Percentiles rank a stretch among this genome's conserved stretches.
phyloP scores from a whole-genome alignment of 306 rosid species.

The Cyclanthera cordifolia region DNA sequence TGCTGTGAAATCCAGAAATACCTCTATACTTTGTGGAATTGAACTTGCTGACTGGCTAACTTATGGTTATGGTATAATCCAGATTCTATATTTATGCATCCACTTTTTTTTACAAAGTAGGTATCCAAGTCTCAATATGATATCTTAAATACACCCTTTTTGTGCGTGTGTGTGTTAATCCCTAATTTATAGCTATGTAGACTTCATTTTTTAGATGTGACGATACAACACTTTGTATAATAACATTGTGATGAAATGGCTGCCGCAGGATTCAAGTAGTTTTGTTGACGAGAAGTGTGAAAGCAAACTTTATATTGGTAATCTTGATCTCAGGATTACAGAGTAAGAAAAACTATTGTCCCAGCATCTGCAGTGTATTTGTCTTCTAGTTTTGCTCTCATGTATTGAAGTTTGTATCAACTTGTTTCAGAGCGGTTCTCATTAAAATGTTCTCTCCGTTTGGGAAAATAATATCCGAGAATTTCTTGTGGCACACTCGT shows the following conservation, averaged over 20 bases:
- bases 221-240: background rate
- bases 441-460: conserved; percentile 81
- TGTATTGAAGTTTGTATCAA: conserved; percentile 16
- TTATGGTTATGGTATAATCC: conserved; percentile 9
- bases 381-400: conserved; percentile 5
- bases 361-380: background rate
- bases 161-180: background rate
- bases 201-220: background rate
- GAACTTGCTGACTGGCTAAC: background rate
- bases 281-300: conserved; percentile 54
- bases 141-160: background rate
- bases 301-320: conserved; percentile 67
- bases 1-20: background rate
- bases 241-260: background rate
- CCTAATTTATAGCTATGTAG: background rate
- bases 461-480: conserved; percentile 75
- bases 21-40: background rate
- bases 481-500: conserved; percentile 77
- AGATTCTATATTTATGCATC: background rate
- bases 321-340: conserved; percentile 82
- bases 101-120: background rate
- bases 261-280: conserved; percentile 50
- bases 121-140: background rate
- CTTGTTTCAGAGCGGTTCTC: conserved; percentile 56
- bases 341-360: conserved; percentile 49